phyloP scores from a whole-genome alignment of 164 flowering plant species.

The Aristolochia californica region DNA sequence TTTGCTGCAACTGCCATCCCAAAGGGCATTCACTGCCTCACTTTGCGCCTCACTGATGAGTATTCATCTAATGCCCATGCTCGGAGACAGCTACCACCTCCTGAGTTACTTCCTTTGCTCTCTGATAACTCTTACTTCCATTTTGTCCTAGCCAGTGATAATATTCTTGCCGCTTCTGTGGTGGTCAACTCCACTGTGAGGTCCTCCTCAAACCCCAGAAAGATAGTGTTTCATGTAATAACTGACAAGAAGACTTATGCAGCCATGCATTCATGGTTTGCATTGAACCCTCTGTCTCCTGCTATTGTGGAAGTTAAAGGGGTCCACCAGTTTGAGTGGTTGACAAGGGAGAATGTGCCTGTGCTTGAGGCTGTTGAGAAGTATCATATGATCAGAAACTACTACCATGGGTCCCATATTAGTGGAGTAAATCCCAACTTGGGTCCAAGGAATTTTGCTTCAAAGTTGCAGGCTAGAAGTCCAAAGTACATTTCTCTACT shows the following conservation, averaged over 20 bases:
- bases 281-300: conserved; percentile 73
- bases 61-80: conserved; percentile 98
- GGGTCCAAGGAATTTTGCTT: conserved; percentile 66
- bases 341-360: conserved; percentile 92
- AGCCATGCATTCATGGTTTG: conserved; percentile 99
- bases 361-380: conserved; percentile 95
- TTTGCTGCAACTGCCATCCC: conserved; percentile 93
- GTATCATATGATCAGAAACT: conserved; percentile 56
- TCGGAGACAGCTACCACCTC: conserved; percentile 87
- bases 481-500: conserved; percentile 96
- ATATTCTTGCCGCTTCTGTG: conserved; percentile 95
- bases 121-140: conserved; percentile 82
- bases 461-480: conserved; percentile 88
- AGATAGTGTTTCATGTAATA: conserved; percentile 85
- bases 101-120: conserved; percentile 82
- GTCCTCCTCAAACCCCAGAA: conserved; percentile 62
- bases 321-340: conserved; percentile 95
- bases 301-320: conserved; percentile 93
- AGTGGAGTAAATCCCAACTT: conserved; percentile 71
- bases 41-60: conserved; percentile 91
- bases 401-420: conserved; percentile 88
- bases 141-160: conserved; percentile 79
- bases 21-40: conserved; percentile 84
- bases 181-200: conserved; percentile 82
- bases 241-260: conserved; percentile 99